These are phyloP conservation scores for Rhazya stricta DNA, from an alignment of 257 asterid species.

Conservation along the genomic window DNA sequence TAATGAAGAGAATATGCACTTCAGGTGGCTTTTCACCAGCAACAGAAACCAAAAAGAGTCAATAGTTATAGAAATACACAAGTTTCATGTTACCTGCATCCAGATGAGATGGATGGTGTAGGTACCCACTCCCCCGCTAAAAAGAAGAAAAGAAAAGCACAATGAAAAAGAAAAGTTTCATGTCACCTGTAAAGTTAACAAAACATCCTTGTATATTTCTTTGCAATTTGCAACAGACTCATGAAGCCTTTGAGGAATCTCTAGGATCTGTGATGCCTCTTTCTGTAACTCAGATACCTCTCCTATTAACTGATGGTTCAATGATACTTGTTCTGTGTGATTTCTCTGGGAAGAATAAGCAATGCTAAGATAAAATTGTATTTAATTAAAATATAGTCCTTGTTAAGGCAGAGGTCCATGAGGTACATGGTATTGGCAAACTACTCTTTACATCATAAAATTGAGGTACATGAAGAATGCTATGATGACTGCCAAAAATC, in stretches of 20 bases:
- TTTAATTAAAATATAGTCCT: not conserved
- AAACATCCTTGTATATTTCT: constrained; percentile 49
- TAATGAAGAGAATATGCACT: not conserved
- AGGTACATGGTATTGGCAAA: not conserved
- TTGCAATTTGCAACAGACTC: constrained; percentile 57
- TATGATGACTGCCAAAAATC: not conserved
- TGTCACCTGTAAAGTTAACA: constrained; percentile 58
- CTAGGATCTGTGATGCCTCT: constrained; percentile 42
- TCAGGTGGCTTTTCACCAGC: not conserved
- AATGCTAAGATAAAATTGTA: constrained; percentile 11
- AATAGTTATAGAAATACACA: not conserved
- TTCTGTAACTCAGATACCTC: constrained; percentile 57
- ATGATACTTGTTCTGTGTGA: constrained; percentile 42
- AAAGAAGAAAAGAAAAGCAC: not conserved
- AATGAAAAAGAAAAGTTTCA: constrained; percentile 2
- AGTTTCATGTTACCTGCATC: not conserved
- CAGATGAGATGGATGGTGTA: not conserved
- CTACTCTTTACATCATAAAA: not conserved
- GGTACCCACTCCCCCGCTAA: not conserved
- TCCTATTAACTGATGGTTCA: constrained; percentile 45
- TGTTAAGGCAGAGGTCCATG: not conserved
- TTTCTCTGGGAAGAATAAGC: constrained; percentile 48
- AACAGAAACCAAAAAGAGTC: not conserved
- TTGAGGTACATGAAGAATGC: not conserved
- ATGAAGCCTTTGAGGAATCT: constrained; percentile 52